phyloP scores from a whole-genome alignment of 257 asterid species.

The Scutellaria baicalensis region DNA sequence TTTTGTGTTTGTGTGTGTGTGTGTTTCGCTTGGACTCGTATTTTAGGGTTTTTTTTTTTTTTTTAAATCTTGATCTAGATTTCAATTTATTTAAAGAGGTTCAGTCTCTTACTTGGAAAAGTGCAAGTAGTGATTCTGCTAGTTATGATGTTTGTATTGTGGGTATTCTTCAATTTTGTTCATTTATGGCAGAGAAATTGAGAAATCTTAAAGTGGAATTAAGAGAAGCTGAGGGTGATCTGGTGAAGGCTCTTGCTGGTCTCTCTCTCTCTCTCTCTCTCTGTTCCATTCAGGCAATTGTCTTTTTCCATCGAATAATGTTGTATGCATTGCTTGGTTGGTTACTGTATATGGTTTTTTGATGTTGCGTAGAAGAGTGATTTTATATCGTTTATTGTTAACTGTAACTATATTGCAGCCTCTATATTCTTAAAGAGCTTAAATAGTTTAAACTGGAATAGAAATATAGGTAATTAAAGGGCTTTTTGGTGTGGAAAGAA shows the following conservation, averaged over 20 bases:
- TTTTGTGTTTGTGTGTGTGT: neutral
- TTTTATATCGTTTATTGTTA: neutral
- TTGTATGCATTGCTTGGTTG: neutral
- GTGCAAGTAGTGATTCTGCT: neutral
- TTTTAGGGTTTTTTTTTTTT: constrained; percentile 11
- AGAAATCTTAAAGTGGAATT: constrained; percentile 54
- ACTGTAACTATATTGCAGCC: neutral
- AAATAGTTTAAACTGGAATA: neutral
- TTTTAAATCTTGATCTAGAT: neutral
- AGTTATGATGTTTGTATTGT: neutral
- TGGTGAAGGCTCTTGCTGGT: constrained; percentile 89
- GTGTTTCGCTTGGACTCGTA: neutral
- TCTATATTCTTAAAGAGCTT: neutral
- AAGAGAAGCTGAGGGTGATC: constrained; percentile 61
- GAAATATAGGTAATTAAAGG: neutral
- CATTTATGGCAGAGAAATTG: constrained; percentile 43
- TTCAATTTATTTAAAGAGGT: neutral
- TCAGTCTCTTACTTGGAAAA: neutral
- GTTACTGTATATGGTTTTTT: neutral
- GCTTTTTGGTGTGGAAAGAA: neutral
- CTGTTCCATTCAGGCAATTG: neutral
- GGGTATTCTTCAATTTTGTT: constrained; percentile 1
- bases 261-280: neutral
- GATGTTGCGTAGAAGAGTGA: neutral
- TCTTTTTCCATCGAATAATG: neutral